A percentile compares a stretch with the other conserved stretches of the same genome.
Conservation (phyloP, 2,329 filamentous ascomycete genomes). For the Chaetomiaceae sp. region DNA sequence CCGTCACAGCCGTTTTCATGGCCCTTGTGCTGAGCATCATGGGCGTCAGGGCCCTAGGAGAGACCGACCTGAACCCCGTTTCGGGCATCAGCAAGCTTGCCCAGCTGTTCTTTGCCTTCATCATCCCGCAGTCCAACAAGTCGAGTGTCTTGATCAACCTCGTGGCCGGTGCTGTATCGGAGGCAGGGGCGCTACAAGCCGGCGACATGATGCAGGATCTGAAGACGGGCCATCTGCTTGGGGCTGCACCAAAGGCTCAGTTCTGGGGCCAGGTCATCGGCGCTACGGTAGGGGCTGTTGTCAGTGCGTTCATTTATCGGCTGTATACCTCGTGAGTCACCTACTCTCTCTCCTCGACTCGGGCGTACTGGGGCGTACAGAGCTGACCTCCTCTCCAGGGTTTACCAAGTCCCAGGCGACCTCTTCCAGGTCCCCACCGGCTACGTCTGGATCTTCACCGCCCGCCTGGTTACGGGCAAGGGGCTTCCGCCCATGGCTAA, state of each 20-base stretch:
- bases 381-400: slow-evolving; percentile 39
- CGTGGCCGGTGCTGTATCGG: slow-evolving; percentile 74
- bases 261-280: slow-evolving; percentile 97
- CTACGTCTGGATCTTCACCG: slow-evolving; percentile 97
- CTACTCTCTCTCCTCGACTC: background rate
- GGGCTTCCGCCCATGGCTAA: slow-evolving; percentile 80
- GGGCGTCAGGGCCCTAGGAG: slow-evolving; percentile 63
- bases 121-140: slow-evolving; percentile 73
- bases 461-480: slow-evolving; percentile 83
- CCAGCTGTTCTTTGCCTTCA: slow-evolving; percentile 88
- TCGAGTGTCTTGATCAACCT: slow-evolving; percentile 94
- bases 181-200: slow-evolving; percentile 73
- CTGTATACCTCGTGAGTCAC: slow-evolving; percentile 64
- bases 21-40: slow-evolving; percentile 75
- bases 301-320: slow-evolving; percentile 82
- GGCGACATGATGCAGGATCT: slow-evolving; percentile 96
- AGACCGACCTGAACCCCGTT: slow-evolving; percentile 94
- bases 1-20: slow-evolving; percentile 74
- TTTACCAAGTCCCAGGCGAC: slow-evolving; percentile 83
- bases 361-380: no score
- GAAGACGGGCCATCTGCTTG: slow-evolving; percentile 90
- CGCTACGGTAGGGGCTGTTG: slow-evolving; percentile 75
- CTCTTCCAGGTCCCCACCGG: slow-evolving; percentile 92
- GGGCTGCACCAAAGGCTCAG: slow-evolving; percentile 87
- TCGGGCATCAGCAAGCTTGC: slow-evolving; percentile 96